Base-by-base conservation (phyloP, 441 rosid species). In the Bruguiera hainesii region DNA sequence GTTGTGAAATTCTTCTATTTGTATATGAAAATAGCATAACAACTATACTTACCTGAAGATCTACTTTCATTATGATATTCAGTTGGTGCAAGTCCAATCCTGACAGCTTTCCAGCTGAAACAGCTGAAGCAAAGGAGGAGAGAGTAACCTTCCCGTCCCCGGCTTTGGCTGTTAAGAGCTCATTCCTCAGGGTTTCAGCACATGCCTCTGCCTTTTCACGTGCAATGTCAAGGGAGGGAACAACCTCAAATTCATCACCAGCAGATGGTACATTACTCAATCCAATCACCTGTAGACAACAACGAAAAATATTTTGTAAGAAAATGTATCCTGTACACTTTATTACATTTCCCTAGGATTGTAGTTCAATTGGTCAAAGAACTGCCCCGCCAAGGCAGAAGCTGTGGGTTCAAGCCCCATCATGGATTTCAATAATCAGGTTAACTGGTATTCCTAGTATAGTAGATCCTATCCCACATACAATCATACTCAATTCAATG, bases 61-160 rank as follows among this genome's bases (percentile, higher is more conserved):
- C 99, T 31, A 95, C 98, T 82, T 91, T 95, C 87, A 91, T 51
- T 60, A 95, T 84, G 68, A 91, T 78, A 87, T 91, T 95, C 67
- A 95, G 85, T 80, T 87, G 97, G 82, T 95, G 99, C 85, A 95
- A 82, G 79, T 90, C 98, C 71, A 91, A 37, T 68, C 98, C 99
- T 68, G 97, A 81, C 74, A 81, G 82, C 81, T 76, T 91, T 76
- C 96, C 84, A 18, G 91, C 70, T 63, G 97, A 87, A 73, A 89
- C 85, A 60, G 97, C 98, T 64, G 98, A 89, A 72, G 97, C 99
- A 48, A 91, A 78, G 75, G 98, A 95, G 71, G 98, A 95, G 80
- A 95, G 98, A 13, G 98, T 95, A 67, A 91, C 81, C 84, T 81
- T 95, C 60, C 96, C 99, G 72, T 91, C 97, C 73, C 97, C 98